Base-by-base conservation (phyloP, 2,329 filamentous ascomycete genomes). In the Hirsutella rhossiliensis region DNA sequence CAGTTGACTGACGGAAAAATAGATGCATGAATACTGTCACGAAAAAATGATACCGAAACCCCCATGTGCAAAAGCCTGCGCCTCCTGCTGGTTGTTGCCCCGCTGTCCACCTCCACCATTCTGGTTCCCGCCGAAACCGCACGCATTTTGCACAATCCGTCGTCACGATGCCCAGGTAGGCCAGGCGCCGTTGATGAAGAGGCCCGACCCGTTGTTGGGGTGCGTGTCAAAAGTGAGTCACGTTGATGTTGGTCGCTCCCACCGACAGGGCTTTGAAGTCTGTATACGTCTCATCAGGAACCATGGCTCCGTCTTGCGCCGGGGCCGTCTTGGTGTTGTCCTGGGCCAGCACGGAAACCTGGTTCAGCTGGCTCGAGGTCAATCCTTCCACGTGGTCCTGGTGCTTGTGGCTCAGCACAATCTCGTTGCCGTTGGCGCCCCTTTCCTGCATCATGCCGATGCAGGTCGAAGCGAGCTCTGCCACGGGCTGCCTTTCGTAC, bases 371-470 rank as follows among this genome's bases (percentile, higher is more conserved):
- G 5, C 15, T 13, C 13, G 40, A 41, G 1, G 37, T 11, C 11
- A 46, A 23, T 1, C 45, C 45, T 3, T n/a, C 37, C 11, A 37
- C 31, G 30, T 46, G 45, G 30, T 46, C 45, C 15, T 43, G 41
- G 19, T 46, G 45, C 32, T 46, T 43, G 45, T 46, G 45, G 41
- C 45, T 46, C 27, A 44, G 43, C 11, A 44, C 36, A 15, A 44
- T 37, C 20, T 44, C 11, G 3, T 30, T 38, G 12, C 40, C 43
- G 3, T 18, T 5, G 15, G 30, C 38, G 13, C 31, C 11, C 34
- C 27, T 27, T 12, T 32, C 13, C 19, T 36, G 13, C 30, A 44
- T 30, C 23, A 44, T 27, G 28, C 23, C 20, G 15, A 44, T 38
- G 17, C 43, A 44, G 18, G 43, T 29, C 3, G 43, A 44, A 8